These are phyloP conservation scores for Pecoramyces ruminantium DNA, from an alignment of 192 early-diverging fungal genomes.

Conservation along the genomic window DNA sequence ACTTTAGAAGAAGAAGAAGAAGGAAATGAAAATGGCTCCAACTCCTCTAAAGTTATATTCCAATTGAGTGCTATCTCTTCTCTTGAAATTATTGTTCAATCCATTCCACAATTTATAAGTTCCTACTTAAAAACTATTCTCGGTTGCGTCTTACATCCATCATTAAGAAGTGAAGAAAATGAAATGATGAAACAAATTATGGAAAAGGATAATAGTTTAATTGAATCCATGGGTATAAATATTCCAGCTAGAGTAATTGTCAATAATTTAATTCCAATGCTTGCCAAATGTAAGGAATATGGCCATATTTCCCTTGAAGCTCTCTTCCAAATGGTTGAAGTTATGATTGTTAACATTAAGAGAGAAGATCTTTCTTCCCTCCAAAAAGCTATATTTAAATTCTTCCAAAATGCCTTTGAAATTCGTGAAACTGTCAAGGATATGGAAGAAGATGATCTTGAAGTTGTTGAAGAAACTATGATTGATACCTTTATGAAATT, in stretches of 20 bases:
- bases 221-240: conserved; percentile 16
- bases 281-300: conserved; percentile 7
- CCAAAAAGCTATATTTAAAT: conserved; percentile 68
- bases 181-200: not conserved
- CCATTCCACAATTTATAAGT: conserved; percentile 58
- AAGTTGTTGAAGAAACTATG: conserved; percentile 44
- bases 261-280: conserved; percentile 31
- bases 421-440: conserved; percentile 1
- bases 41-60: conserved; percentile 13
- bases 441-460: conserved; percentile 3
- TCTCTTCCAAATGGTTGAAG: conserved; percentile 48
- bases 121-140: conserved; percentile 47
- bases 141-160: conserved; percentile 26
- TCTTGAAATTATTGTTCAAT: conserved; percentile 35
- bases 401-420: conserved; percentile 49
- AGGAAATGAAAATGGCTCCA: not conserved
- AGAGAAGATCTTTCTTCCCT: conserved; percentile 44
- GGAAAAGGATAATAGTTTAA: conserved; percentile 4
- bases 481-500: conserved; percentile 63
- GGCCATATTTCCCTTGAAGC: conserved; percentile 28
- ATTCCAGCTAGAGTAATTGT: conserved; percentile 20
- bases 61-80: conserved; percentile 32
- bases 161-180: conserved; percentile 10
- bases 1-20: not conserved
- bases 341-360: conserved; percentile 43